These are phyloP conservation scores for Telfairia occidentalis DNA, from an alignment of 331 rosid species.

Conservation along the genomic window DNA sequence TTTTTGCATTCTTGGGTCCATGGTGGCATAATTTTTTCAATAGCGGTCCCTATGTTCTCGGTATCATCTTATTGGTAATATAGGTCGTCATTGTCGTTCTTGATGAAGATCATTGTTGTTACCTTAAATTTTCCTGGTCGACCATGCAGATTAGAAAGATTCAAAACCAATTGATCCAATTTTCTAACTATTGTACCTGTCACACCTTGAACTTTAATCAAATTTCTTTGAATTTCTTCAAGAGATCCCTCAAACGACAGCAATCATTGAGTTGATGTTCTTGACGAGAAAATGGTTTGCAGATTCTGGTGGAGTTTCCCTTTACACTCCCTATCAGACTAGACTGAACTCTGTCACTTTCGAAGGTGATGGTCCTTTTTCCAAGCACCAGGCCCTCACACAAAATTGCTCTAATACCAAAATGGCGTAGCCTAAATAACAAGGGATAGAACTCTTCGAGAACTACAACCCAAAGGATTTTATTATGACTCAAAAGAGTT, in stretches of 20 bases:
- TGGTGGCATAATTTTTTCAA: no score
- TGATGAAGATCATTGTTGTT: background rate
- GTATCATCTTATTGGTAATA: background rate
- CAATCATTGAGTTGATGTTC: background rate
- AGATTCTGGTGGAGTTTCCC: background rate
- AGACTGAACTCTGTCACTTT: background rate
- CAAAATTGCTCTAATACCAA: background rate
- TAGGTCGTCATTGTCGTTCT: background rate
- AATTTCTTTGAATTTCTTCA: background rate
- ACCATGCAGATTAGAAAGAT: background rate
- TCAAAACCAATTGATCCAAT: background rate
- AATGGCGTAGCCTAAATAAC: background rate
- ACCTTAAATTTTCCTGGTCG: background rate
- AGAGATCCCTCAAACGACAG: background rate
- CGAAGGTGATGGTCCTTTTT: background rate
- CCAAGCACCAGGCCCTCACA: background rate
- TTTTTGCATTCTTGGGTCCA: background rate
- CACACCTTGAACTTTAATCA: background rate
- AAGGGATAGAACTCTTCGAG: background rate
- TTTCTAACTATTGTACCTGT: background rate
- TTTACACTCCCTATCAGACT: background rate
- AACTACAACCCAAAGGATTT: no score
- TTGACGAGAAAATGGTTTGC: background rate
- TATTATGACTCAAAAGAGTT: background rate
- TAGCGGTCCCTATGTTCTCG: background rate